Percentiles rank a stretch among this genome's conserved stretches.
Conservation (phyloP, 169 alveolate genomes). For the Eimeria mitis region DNA sequence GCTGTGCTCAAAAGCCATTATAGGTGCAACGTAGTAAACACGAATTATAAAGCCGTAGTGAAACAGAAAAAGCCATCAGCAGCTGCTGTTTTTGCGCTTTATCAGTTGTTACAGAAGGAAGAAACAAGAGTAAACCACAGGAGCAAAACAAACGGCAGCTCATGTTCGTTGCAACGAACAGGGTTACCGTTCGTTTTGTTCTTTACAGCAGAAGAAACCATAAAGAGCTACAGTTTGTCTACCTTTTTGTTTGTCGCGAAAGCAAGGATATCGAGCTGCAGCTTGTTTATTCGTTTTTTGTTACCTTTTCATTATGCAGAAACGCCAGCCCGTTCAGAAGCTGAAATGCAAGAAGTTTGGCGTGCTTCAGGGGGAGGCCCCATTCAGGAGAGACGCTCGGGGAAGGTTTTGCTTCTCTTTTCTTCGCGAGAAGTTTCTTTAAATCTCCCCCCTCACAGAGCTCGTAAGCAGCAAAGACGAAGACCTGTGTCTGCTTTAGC, state of each 20-base stretch:
- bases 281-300: neutral
- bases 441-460: constrained; percentile 89
- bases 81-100: too few species aligned
- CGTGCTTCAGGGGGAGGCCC: constrained; percentile 88
- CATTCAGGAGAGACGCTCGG: constrained; percentile 59
- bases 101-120: too few species aligned
- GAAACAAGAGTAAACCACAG: too few species aligned
- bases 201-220: neutral
- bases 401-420: constrained; percentile 54
- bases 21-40: too few species aligned
- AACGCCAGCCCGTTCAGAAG: constrained; percentile 97
- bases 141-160: too few species aligned
- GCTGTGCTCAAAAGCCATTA: too few species aligned
- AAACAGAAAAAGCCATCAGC: too few species aligned
- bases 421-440: constrained; percentile 54
- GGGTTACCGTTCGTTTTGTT: too few species aligned
- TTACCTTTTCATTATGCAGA: constrained; percentile 95
- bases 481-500: constrained; percentile 84
- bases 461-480: constrained; percentile 92
- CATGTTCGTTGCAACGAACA: too few species aligned
- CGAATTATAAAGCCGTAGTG: too few species aligned
- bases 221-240: neutral
- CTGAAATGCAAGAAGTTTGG: constrained; percentile 95
- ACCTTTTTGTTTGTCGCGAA: neutral
- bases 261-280: too few species aligned